Percentiles rank a stretch among this genome's conserved stretches.
Conservation (phyloP, 2,329 filamentous ascomycete species). For the Monilinia laxa region DNA sequence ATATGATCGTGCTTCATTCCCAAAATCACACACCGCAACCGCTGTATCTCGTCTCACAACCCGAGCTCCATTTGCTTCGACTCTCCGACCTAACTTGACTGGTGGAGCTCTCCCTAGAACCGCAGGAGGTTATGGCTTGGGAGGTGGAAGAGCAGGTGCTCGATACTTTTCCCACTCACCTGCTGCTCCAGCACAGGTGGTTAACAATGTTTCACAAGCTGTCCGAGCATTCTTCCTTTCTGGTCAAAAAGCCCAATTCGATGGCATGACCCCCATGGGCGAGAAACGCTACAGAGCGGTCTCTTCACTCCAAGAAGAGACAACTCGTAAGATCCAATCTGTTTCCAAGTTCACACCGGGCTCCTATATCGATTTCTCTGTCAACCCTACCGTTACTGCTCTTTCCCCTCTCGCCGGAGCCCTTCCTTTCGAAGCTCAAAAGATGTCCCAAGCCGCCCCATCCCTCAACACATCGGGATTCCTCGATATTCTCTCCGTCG, state of each 20-base stretch:
- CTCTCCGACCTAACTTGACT: conserved; percentile 87
- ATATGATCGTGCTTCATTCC: conserved; percentile 53
- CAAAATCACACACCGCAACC: conserved; percentile 55
- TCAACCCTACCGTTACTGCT: conserved; percentile 88
- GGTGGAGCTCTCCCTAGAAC: conserved; percentile 81
- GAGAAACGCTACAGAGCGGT: conserved; percentile 78
- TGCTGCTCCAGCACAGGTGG: conserved; percentile 80
- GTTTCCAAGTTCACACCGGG: conserved; percentile 62
- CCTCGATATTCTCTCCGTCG: conserved; percentile 78
- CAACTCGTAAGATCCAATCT: conserved; percentile 63
- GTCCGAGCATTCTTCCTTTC: conserved; percentile 91
- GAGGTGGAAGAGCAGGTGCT: conserved; percentile 67
- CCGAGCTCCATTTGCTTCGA: conserved; percentile 81
- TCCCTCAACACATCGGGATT: conserved; percentile 81
- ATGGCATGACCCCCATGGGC: conserved; percentile 71
- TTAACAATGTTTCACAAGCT: conserved; percentile 92
- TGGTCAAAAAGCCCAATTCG: conserved; percentile 83
- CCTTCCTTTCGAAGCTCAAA: conserved; percentile 47
- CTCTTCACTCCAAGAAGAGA: conserved; percentile 71
- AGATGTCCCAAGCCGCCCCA: conserved; percentile 47
- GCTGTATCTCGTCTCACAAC: conserved; percentile 64
- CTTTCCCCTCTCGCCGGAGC: conserved; percentile 67
- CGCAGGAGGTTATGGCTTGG: conserved; percentile 83
- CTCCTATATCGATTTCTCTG: conserved; percentile 82
- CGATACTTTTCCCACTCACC: conserved; percentile 90